Base-by-base conservation (phyloP, 2,329 filamentous ascomycete genomes). In the Chaetomium strumarium region DNA sequence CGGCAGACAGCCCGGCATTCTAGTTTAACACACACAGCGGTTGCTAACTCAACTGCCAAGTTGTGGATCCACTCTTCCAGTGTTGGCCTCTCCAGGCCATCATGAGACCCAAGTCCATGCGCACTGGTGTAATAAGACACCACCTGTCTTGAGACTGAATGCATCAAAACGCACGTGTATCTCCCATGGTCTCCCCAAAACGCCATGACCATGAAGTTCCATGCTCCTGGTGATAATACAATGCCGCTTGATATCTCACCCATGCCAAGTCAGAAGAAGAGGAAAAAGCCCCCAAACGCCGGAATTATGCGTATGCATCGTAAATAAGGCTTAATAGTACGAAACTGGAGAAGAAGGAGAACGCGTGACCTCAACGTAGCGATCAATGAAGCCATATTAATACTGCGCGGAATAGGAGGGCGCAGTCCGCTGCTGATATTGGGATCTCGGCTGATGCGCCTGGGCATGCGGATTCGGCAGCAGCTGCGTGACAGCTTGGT, bases 301-400 rank as follows among this genome's bases (percentile, higher is more conserved):
- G 33, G 8, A 42, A 8, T n/a, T 40, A 57, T 55, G 52, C 52
- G 53, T 42, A 54, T 52, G 49, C 46, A 29, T 51, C 40, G 33
- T 30, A 12, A 16, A 6, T 12, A 12, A 16, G 20, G 29, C 5
- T 8, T 53, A 45, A 13, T 50, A 46, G 41, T 46, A 49, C 49
- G 45, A 46, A 38, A 31, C 5, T 10, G 12, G 24, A 43, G 38
- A 20, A 6, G 20, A 33, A 43, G 2, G 5, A 5, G 34, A n/a
- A 37, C 6, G 24, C 24, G 24, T 24, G 24, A 24, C 24, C 24
- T 24, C 24, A 24, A 24, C 24, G 24, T 24, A 24, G 24, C 24
- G 24, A 24, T 24, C 24, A 16, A 37, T 37, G 34, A 9, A 8
- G 6, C 3, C 14, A n/a, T 3, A 31, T 13, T 48, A 57, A 19